A percentile compares a stretch with the other conserved stretches of the same genome.
These are phyloP conservation scores for Spathaspora hagerdaliae DNA, from an alignment of 805 yeast genomes.

Conservation along the genomic window DNA sequence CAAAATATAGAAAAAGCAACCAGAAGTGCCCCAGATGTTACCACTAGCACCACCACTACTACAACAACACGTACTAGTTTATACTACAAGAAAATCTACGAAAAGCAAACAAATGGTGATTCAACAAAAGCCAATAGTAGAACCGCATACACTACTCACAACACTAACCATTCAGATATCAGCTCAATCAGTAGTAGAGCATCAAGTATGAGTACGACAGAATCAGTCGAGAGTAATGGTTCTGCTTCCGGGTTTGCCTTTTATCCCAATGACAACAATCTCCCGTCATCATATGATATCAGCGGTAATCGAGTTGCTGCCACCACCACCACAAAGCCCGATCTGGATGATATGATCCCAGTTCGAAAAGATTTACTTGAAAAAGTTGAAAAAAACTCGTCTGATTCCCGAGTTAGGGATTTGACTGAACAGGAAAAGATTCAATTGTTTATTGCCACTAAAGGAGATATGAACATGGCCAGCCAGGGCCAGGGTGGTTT, in stretches of 20 bases:
- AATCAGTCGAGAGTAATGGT: not conserved
- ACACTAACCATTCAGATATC: not conserved
- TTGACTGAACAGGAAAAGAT: constrained; percentile 15
- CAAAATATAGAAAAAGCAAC: constrained; percentile 28
- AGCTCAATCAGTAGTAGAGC: constrained; percentile 3
- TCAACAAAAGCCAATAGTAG: not conserved
- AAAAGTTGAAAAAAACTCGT: constrained; percentile 13
- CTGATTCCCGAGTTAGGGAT: constrained; percentile 3
- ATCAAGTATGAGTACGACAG: not conserved
- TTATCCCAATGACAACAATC: constrained; percentile 1
- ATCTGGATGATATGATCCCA: constrained; percentile 20
- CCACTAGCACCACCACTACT: not conserved
- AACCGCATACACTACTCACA: not conserved
- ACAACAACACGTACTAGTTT: constrained; percentile 5
- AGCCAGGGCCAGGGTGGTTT: constrained; percentile 1
- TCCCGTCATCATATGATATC: constrained; percentile 7
- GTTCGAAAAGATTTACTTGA: constrained; percentile 23
- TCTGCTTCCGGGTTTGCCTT: constrained; percentile 5
- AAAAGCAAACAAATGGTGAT: constrained; percentile 11
- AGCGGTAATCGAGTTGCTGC: constrained; percentile 11
- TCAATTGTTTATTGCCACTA: constrained; percentile 12
- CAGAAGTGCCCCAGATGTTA: not conserved
- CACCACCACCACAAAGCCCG: not conserved
- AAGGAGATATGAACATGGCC: constrained; percentile 1
- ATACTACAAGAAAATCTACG: constrained; percentile 28